phyloP scores from a whole-genome alignment of 305 asterid genomes.

The Fraxinus baroniana region DNA sequence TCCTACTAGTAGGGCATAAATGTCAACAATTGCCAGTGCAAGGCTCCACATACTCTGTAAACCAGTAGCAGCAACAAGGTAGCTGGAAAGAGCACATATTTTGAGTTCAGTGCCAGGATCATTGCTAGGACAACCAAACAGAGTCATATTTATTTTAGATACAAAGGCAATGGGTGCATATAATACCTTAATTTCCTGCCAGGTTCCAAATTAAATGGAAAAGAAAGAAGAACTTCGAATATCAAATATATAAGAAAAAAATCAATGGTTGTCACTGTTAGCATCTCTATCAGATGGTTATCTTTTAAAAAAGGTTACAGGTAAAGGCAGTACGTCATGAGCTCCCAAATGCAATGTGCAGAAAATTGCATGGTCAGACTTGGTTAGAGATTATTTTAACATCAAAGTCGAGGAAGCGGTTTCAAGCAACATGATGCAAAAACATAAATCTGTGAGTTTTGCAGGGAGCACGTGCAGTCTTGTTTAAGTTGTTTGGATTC shows the following conservation, averaged over 20 bases:
- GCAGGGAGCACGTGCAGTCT: background rate
- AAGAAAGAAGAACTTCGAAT: background rate
- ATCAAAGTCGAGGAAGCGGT: background rate
- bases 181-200: background rate
- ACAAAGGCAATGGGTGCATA: background rate
- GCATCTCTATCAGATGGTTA: background rate
- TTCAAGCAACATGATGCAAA: background rate
- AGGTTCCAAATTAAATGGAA: background rate
- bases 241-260: background rate
- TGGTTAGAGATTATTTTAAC: background rate
- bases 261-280: background rate
- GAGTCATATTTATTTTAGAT: background rate
- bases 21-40: conserved; percentile 64
- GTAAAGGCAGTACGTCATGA: background rate
- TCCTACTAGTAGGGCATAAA: conserved; percentile 89
- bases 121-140: background rate
- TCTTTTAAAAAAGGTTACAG: background rate
- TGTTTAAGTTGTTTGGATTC: background rate
- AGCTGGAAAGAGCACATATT: conserved; percentile 43
- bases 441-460: background rate
- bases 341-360: background rate
- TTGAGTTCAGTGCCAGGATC: background rate
- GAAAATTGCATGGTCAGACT: background rate
- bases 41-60: conserved; percentile 96
- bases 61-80: conserved; percentile 95